Conservation (phyloP, 768 basidiomycete species). For the Suillus discolor region DNA sequence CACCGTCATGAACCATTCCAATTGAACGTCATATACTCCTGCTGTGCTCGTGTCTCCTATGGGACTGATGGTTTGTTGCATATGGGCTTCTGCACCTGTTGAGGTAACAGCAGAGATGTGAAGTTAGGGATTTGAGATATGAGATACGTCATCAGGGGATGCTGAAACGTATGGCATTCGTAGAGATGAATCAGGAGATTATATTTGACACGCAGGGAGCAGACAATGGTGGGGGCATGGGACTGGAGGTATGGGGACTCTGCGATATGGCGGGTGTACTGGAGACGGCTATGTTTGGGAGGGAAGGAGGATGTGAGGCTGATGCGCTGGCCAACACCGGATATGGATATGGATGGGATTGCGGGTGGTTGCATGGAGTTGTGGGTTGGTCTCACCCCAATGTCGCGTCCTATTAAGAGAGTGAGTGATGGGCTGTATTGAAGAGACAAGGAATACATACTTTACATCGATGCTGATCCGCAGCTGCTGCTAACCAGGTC, state of each 20-base stretch:
- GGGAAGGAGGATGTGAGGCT: slow-evolving; percentile 25
- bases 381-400: slow-evolving; percentile 56
- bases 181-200: slow-evolving; percentile 36
- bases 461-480: slow-evolving; percentile 53
- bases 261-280: slow-evolving; percentile 22
- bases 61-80: slow-evolving; percentile 46
- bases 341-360: slow-evolving; percentile 32
- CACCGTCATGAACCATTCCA: slow-evolving; percentile 48
- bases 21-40: slow-evolving; percentile 61
- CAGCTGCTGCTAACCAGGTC: slow-evolving; percentile 68
- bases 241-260: slow-evolving; percentile 37
- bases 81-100: slow-evolving; percentile 65
- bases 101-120: slow-evolving; percentile 46
- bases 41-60: slow-evolving; percentile 45
- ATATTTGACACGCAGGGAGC: slow-evolving; percentile 43
- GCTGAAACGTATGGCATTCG: slow-evolving; percentile 34
- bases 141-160: slow-evolving; percentile 64
- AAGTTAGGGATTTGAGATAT: slow-evolving; percentile 54
- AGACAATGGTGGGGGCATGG: slow-evolving; percentile 31
- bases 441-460: slow-evolving; percentile 37
- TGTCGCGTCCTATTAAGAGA: slow-evolving; percentile 47
- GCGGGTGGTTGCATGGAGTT: slow-evolving; percentile 46
- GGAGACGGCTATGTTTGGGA: slow-evolving; percentile 19
- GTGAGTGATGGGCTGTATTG: slow-evolving; percentile 4
- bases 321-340: slow-evolving; percentile 15